A percentile compares a stretch with the other conserved stretches of the same genome.
Evolutionary conservation across 2,329 filamentous ascomycete species (phyloP).

Genomic region (Plectosphaerella sp.): DNA sequence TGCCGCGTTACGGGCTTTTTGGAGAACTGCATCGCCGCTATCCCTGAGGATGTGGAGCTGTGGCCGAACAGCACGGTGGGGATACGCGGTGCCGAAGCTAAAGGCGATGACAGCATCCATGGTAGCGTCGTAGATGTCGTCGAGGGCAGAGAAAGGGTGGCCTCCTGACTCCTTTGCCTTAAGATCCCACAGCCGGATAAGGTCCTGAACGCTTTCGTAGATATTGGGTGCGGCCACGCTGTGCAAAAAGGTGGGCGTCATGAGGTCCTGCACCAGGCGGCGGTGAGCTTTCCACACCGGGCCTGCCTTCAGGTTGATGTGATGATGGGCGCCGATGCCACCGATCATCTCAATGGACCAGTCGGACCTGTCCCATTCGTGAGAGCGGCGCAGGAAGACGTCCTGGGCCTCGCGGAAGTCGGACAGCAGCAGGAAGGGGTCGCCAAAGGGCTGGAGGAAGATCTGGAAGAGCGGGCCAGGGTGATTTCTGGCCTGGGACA

Average conservation of each 20-base stretch:
- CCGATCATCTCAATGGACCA: constrained; percentile 17
- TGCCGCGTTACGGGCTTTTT: not conserved
- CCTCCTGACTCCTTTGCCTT: constrained; percentile 25
- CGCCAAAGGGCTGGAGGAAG: constrained; percentile 37
- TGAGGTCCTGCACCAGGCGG: constrained; percentile 29
- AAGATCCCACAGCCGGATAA: constrained; percentile 27
- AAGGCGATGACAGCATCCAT: constrained; percentile 26
- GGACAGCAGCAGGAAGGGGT: constrained; percentile 37
- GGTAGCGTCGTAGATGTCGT: constrained; percentile 22
- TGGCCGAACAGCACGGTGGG: not conserved
- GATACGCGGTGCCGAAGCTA: constrained; percentile 17
- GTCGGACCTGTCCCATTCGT: constrained; percentile 36
- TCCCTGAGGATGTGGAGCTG: not conserved
- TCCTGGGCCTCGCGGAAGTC: constrained; percentile 31
- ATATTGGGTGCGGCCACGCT: constrained; percentile 26
- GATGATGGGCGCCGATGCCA: constrained; percentile 25
- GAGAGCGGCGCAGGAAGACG: constrained; percentile 34
- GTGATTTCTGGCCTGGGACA: constrained; percentile 16
- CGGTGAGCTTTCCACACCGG: constrained; percentile 24
- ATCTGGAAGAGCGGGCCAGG: constrained; percentile 39
- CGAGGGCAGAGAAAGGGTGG: constrained; percentile 21
- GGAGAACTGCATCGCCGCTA: too few species aligned
- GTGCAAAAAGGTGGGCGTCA: constrained; percentile 28
- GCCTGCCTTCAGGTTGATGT: constrained; percentile 23
- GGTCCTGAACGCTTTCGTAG: constrained; percentile 20